These are phyloP conservation scores for Monosporascus cannonballus DNA, from an alignment of 2,329 filamentous ascomycete species.

Conservation along the genomic window DNA sequence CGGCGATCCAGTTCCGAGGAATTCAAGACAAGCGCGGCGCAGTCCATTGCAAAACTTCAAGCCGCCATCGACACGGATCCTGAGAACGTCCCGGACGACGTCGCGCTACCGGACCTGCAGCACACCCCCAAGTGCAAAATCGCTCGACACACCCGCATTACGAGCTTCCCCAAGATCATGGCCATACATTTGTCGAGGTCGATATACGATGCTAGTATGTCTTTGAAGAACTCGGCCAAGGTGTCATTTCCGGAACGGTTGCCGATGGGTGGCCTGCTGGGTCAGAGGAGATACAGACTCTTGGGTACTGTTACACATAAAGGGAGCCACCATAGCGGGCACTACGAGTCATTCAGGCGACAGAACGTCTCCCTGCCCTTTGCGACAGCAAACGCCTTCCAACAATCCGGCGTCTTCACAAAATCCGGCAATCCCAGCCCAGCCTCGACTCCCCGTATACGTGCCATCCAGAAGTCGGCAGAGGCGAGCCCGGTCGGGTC, in stretches of 20 bases:
- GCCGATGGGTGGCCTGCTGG: slow-evolving; percentile 71
- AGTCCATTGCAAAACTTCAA: slow-evolving; percentile 60
- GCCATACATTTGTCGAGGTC: slow-evolving; percentile 90
- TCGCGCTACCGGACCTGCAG: slow-evolving; percentile 68
- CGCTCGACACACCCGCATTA: slow-evolving; percentile 80
- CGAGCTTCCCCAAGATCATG: slow-evolving; percentile 80
- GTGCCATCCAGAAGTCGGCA: slow-evolving; percentile 28
- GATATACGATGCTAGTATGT: slow-evolving; percentile 75
- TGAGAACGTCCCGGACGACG: slow-evolving; percentile 65
- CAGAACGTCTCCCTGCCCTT: slow-evolving; percentile 76
- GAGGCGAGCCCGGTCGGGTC: slow-evolving; percentile 37
- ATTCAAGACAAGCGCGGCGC: slow-evolving; percentile 45
- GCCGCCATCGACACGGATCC: slow-evolving; percentile 72
- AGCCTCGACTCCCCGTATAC: slow-evolving; percentile 42
- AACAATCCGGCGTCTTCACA: slow-evolving; percentile 68
- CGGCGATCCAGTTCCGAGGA: slow-evolving; percentile 45
- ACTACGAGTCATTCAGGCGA: slow-evolving; percentile 92
- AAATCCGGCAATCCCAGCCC: slow-evolving; percentile 45
- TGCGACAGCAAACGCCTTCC: slow-evolving; percentile 75
- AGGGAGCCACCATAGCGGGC: slow-evolving; percentile 90
- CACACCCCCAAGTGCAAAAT: slow-evolving; percentile 78
- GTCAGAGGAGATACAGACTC: slow-evolving; percentile 75
- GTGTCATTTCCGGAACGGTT: slow-evolving; percentile 87
- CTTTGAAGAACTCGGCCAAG: slow-evolving; percentile 90
- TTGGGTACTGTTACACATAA: slow-evolving; percentile 89